phyloP scores from a whole-genome alignment of 1,284 basidiomycete species.

The Pseudozyma sp. region DNA sequence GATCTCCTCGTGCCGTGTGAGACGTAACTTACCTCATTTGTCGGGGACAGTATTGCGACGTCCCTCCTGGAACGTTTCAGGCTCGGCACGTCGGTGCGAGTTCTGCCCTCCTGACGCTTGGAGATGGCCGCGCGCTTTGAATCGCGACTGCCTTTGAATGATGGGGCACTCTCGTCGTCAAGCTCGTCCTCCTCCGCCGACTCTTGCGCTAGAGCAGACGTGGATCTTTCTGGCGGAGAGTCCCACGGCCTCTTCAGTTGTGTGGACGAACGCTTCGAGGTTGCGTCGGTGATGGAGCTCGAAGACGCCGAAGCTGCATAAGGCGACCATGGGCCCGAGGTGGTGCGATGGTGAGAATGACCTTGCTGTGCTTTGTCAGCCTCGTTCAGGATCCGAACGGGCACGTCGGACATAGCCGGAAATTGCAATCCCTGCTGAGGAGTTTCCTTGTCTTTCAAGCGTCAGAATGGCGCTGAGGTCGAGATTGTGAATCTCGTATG shows the following conservation, averaged over 20 bases:
- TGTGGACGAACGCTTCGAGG: slow-evolving; percentile 8
- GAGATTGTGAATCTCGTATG: neutral
- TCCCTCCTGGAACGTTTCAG: slow-evolving; percentile 17
- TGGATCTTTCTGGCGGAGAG: neutral
- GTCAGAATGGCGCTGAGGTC: slow-evolving; percentile 1
- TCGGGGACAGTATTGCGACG: slow-evolving; percentile 7
- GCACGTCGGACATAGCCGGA: slow-evolving; percentile 35
- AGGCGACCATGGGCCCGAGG: slow-evolving; percentile 2
- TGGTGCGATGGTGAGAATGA: neutral
- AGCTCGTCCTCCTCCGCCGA: slow-evolving; percentile 42
- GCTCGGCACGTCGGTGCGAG: slow-evolving; percentile 4
- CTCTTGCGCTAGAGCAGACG: neutral
- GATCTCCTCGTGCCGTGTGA: neutral
- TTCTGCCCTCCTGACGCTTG: slow-evolving; percentile 19
- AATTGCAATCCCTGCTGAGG: neutral
- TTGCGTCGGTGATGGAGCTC: neutral
- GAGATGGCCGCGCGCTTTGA: neutral
- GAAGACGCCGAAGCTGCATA: neutral
- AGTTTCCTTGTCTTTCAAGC: slow-evolving; percentile 1
- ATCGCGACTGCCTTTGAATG: neutral
- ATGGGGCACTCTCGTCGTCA: slow-evolving; percentile 19
- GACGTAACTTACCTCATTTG: slow-evolving; percentile 9
- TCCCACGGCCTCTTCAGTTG: slow-evolving; percentile 22
- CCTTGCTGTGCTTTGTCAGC: slow-evolving; percentile 17
- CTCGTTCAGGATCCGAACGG: slow-evolving; percentile 26